A percentile compares a stretch with the other conserved stretches of the same genome.
phyloP scores from a whole-genome alignment of 2,329 filamentous ascomycete genomes.

The Nigrospora sphaerica region DNA sequence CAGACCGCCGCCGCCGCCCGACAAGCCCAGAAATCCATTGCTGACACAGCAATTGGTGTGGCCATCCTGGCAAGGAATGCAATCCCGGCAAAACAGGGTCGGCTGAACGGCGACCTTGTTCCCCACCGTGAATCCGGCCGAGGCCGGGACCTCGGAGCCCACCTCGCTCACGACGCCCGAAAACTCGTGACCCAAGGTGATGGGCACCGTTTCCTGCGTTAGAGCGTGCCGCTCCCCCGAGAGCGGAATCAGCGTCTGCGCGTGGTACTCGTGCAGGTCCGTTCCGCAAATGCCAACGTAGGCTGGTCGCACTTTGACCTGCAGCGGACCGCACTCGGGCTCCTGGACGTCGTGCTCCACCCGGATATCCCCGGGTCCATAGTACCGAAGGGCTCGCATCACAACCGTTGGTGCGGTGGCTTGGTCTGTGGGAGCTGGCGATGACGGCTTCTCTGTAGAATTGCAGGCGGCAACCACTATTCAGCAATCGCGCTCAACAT shows the following conservation, averaged over 20 bases:
- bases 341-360: conserved; percentile 11
- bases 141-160: conserved; percentile 35
- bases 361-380: conserved; percentile 12
- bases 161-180: conserved; percentile 52
- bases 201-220: conserved; percentile 48
- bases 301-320: conserved; percentile 18
- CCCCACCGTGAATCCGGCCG: conserved; percentile 37
- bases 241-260: conserved; percentile 19
- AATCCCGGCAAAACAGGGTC: conserved; percentile 49
- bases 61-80: conserved; percentile 44
- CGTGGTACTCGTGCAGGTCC: conserved; percentile 24
- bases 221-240: conserved; percentile 42
- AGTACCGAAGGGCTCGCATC: conserved; percentile 14
- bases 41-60: conserved; percentile 52
- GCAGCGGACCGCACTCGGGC: conserved; percentile 11
- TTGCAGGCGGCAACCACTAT: no score
- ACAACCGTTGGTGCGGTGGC: no score
- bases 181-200: conserved; percentile 61
- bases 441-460: no score
- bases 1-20: conserved; percentile 45
- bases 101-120: conserved; percentile 54
- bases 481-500: no score
- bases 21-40: conserved; percentile 27
- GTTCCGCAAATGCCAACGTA: conserved; percentile 27
- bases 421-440: no score